These are phyloP conservation scores for Aspergillus bridgeri DNA, from an alignment of 495 filamentous ascomycete genomes.

Conservation along the genomic window DNA sequence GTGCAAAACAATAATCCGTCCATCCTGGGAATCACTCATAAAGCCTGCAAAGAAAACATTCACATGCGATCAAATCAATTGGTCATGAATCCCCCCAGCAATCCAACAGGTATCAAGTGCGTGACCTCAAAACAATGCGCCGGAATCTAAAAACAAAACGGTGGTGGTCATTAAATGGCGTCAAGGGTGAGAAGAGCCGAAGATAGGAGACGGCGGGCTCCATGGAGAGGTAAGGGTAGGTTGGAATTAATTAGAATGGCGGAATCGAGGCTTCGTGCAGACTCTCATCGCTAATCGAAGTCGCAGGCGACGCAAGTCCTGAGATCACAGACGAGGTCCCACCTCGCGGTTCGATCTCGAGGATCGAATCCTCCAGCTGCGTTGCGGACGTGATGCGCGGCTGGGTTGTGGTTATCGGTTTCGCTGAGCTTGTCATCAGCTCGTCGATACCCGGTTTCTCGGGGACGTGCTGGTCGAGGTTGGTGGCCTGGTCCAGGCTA, in stretches of 20 bases:
- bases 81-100: slow-evolving; percentile 9
- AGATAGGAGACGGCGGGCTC: not conserved
- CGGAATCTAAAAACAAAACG: slow-evolving; percentile 9
- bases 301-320: slow-evolving; percentile 31
- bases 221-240: not conserved
- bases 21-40: slow-evolving; percentile 21
- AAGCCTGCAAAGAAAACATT: slow-evolving; percentile 1
- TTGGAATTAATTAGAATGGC: slow-evolving; percentile 9
- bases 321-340: slow-evolving; percentile 33
- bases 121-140: slow-evolving; percentile 12
- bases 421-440: slow-evolving; percentile 40
- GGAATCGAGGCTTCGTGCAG: slow-evolving; percentile 18
- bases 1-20: slow-evolving; percentile 11
- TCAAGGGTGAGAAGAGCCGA: slow-evolving; percentile 6
- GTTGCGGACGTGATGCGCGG: slow-evolving; percentile 5
- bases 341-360: slow-evolving; percentile 14
- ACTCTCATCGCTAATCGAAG: slow-evolving; percentile 27
- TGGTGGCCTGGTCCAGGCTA: slow-evolving; percentile 43
- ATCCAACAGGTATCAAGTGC: slow-evolving; percentile 16
- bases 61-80: not conserved
- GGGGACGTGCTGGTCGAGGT: slow-evolving; percentile 47
- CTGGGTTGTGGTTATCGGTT: slow-evolving; percentile 20
- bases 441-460: slow-evolving; percentile 48
- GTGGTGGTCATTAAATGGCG: slow-evolving; percentile 13
- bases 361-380: slow-evolving; percentile 18